Percentiles rank a stretch among this genome's conserved stretches.
Conservation (phyloP, 2,329 filamentous ascomycete species). For the Aspergillus nomiae region DNA sequence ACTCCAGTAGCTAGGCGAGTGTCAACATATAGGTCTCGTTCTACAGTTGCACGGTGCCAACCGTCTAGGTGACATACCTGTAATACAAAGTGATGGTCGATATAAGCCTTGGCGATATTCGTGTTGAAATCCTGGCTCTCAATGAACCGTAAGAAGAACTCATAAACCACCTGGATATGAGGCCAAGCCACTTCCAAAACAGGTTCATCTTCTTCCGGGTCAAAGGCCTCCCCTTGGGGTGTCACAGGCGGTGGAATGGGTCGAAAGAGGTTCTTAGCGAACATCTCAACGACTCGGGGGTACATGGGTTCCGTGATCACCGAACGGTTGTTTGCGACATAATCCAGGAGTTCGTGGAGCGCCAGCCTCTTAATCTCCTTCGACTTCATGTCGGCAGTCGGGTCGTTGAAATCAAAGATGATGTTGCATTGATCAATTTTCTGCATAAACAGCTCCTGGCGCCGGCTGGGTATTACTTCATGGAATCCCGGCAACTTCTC, state of each 20-base stretch:
- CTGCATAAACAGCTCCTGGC: slow-evolving; percentile 98
- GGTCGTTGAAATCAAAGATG: slow-evolving; percentile 99
- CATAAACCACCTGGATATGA: slow-evolving; percentile 98
- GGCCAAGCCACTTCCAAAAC: slow-evolving; percentile 98
- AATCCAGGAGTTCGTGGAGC: slow-evolving; percentile 93
- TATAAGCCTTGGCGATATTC: slow-evolving; percentile 98
- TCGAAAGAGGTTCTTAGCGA: slow-evolving; percentile 96
- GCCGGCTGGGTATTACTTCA: slow-evolving; percentile 90
- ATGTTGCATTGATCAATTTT: slow-evolving; percentile 99
- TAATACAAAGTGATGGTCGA: slow-evolving; percentile 96
- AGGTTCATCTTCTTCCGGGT: slow-evolving; percentile 97
- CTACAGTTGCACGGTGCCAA: not conserved
- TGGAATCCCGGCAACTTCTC: slow-evolving; percentile 98
- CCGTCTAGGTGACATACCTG: slow-evolving; percentile 51
- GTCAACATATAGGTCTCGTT: slow-evolving; percentile 12
- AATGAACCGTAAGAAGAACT: slow-evolving; percentile 98
- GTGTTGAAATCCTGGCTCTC: slow-evolving; percentile 99
- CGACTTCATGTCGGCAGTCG: slow-evolving; percentile 97
- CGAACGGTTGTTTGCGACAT: slow-evolving; percentile 96
- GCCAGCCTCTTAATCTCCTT: slow-evolving; percentile 99
- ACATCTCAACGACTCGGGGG: slow-evolving; percentile 97
- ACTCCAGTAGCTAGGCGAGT: slow-evolving; percentile 71
- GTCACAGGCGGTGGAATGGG: slow-evolving; percentile 97
- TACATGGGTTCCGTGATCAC: slow-evolving; percentile 99
- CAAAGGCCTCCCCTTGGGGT: slow-evolving; percentile 95